Evolutionary conservation across 257 asterid species (phyloP).

Genomic region (Perilla frutescens): DNA sequence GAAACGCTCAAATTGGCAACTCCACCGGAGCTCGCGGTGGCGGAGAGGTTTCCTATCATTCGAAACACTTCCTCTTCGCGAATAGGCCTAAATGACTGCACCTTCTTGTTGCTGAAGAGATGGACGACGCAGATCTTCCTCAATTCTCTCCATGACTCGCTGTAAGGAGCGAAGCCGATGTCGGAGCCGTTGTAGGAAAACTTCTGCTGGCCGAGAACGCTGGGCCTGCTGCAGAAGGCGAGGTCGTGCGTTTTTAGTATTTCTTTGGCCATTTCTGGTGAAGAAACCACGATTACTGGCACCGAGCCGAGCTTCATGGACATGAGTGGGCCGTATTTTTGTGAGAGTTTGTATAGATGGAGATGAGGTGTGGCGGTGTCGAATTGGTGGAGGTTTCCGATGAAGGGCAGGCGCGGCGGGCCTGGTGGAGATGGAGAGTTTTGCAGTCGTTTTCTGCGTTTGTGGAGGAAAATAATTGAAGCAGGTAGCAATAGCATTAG

Average conservation of each 20-base stretch:
- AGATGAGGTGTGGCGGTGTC: constrained; percentile 39
- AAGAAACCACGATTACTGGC: constrained; percentile 36
- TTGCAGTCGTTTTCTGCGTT: not conserved
- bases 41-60: not conserved
- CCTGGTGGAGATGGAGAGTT: constrained; percentile 33
- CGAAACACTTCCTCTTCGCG: constrained; percentile 39
- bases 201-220: constrained; percentile 22
- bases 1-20: constrained; percentile 30
- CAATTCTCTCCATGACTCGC: constrained; percentile 44
- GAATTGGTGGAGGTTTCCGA: constrained; percentile 51
- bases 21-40: not conserved
- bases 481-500: not conserved
- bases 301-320: constrained; percentile 42
- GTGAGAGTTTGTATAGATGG: constrained; percentile 35
- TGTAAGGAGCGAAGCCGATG: constrained; percentile 43
- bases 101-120: constrained; percentile 49
- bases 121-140: constrained; percentile 44
- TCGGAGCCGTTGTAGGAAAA: constrained; percentile 41
- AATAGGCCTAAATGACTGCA: constrained; percentile 36
- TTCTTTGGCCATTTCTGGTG: constrained; percentile 34
- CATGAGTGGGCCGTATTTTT: constrained; percentile 43
- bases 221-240: constrained; percentile 44
- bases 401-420: constrained; percentile 45
- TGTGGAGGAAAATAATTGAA: constrained; percentile 19
- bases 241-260: constrained; percentile 40